Evolutionary conservation across 176 grass and related monocot genomes (phyloP).

Genomic region (Melocanna baccifera): DNA sequence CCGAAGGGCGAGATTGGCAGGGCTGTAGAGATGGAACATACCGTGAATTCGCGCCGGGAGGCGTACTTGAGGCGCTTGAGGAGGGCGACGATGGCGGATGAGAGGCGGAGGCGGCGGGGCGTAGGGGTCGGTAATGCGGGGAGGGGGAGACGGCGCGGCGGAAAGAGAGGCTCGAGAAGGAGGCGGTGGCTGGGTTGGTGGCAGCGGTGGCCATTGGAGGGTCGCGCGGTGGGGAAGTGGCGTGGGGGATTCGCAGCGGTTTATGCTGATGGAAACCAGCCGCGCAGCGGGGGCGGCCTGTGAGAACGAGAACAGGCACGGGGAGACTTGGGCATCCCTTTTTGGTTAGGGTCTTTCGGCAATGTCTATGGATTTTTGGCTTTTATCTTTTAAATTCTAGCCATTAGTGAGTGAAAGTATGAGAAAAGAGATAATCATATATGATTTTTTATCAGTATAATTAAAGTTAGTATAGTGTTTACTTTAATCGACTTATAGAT

Average conservation of each 20-base stretch:
- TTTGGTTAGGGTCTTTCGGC: no score
- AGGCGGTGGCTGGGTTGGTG: neutral
- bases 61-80: constrained; percentile 87
- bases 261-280: neutral
- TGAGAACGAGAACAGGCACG: no score
- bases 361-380: no score
- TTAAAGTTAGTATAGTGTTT: no score
- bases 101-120: constrained; percentile 9
- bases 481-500: no score
- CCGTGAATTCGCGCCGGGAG: constrained; percentile 67
- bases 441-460: no score
- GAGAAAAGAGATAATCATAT: no score
- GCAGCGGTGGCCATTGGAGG: neutral
- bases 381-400: no score
- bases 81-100: constrained; percentile 39
- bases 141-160: constrained; percentile 23
- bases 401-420: no score
- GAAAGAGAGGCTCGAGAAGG: constrained; percentile 11
- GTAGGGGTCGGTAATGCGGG: neutral
- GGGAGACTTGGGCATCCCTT: no score
- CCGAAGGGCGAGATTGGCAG: neutral
- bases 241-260: neutral
- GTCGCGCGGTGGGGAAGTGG: neutral
- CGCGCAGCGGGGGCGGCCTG: no score
- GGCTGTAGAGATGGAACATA: neutral